A percentile compares a stretch with the other conserved stretches of the same genome.
phyloP scores from a whole-genome alignment of 78 protist genomes.

The Anaeramoeba flamelloides region DNA sequence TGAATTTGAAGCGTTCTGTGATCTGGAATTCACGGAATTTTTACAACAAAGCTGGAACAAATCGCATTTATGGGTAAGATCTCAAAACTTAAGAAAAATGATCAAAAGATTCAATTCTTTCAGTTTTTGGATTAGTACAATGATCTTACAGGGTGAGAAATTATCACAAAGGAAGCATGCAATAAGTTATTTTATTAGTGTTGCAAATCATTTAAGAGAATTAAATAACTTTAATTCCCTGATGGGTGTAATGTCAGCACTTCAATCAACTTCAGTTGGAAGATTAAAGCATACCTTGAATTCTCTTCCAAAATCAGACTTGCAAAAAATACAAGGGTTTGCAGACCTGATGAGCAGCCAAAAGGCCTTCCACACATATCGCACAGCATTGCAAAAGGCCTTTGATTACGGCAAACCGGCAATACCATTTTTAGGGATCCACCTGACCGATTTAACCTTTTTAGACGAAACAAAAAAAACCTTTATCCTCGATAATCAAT shows the following conservation, averaged over 20 bases:
- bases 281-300: neutral
- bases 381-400: neutral
- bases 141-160: neutral
- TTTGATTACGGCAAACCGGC: neutral
- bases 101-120: neutral
- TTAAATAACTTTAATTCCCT: neutral
- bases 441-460: neutral
- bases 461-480: neutral
- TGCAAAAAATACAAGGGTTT: neutral
- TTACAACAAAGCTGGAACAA: neutral
- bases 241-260: neutral
- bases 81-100: neutral
- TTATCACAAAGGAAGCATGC: neutral
- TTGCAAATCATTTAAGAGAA: neutral
- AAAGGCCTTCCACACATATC: neutral
- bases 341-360: neutral
- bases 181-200: neutral
- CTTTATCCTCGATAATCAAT: neutral
- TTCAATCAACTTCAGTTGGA: neutral
- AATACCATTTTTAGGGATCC: neutral
- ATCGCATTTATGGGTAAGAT: neutral
- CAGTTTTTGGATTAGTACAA: neutral
- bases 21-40: neutral
- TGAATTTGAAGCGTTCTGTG: neutral
- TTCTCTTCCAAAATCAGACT: neutral